A percentile compares a stretch with the other conserved stretches of the same genome.
These are phyloP conservation scores for Dicorynia guianensis DNA, from an alignment of 306 rosid genomes.

Conservation along the genomic window DNA sequence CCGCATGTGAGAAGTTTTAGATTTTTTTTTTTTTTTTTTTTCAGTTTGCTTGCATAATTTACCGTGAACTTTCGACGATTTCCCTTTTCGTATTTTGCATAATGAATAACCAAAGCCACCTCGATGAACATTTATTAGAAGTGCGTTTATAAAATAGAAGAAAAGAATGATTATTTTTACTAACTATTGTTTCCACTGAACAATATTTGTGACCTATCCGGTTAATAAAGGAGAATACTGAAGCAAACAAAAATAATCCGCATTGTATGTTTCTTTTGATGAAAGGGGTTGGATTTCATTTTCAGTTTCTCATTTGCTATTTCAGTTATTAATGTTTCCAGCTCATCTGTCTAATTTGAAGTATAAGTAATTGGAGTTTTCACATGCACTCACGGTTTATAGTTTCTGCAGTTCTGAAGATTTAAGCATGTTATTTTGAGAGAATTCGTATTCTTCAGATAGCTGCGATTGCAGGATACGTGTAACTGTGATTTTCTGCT, in stretches of 20 bases:
- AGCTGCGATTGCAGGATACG: neutral
- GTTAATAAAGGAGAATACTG: neutral
- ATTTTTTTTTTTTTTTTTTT: neutral
- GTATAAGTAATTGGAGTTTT: neutral
- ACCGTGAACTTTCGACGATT: neutral
- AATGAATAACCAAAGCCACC: neutral
- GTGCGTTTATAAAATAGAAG: neutral
- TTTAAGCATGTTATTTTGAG: neutral
- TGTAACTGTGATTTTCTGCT: neutral
- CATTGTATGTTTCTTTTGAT: neutral
- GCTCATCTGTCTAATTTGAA: neutral
- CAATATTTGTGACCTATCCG: neutral
- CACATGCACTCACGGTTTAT: slow-evolving; percentile 36
- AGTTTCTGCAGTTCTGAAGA: slow-evolving; percentile 23
- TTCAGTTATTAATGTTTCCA: neutral
- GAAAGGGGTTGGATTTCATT: neutral
- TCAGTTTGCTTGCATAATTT: neutral
- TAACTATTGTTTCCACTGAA: neutral
- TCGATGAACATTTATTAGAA: neutral
- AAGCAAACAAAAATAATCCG: too few species aligned
- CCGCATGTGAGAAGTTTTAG: neutral
- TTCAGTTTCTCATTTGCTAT: neutral
- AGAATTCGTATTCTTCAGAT: neutral
- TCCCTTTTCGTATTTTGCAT: neutral
- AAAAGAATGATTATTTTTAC: neutral